Evolutionary conservation across 768 basidiomycete genomes (phyloP).

Genomic region (Hydnum rufescens): DNA sequence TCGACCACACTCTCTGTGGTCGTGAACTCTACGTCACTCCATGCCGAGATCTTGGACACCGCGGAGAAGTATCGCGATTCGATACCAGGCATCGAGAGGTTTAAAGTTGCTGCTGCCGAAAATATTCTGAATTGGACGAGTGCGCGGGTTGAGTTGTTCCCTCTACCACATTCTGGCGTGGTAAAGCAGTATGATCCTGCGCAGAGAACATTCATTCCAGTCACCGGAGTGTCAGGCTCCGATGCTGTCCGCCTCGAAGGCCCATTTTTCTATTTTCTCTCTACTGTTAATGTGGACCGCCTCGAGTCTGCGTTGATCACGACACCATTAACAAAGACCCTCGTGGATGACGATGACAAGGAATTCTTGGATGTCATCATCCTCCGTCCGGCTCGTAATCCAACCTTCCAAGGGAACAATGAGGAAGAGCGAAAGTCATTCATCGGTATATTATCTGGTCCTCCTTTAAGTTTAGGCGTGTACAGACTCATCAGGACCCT

Average conservation of each 20-base stretch:
- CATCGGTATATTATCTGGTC: neutral
- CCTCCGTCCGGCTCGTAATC: constrained; percentile 50
- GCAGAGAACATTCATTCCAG: constrained; percentile 26
- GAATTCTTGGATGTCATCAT: constrained; percentile 53
- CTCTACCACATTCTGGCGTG: constrained; percentile 15
- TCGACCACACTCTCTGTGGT: constrained; percentile 38
- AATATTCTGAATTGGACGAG: constrained; percentile 59
- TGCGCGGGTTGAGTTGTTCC: constrained; percentile 36
- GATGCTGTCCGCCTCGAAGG: constrained; percentile 36
- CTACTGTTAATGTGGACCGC: constrained; percentile 66
- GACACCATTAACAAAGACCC: constrained; percentile 34
- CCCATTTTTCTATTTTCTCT: constrained; percentile 73
- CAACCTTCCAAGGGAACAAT: constrained; percentile 16
- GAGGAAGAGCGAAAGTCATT: constrained; percentile 23
- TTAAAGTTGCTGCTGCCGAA: constrained; percentile 63
- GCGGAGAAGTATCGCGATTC: constrained; percentile 53
- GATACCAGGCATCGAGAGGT: constrained; percentile 64
- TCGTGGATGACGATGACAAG: constrained; percentile 21
- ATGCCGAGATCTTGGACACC: constrained; percentile 66
- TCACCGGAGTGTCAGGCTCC: constrained; percentile 3
- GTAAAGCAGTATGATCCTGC: constrained; percentile 45
- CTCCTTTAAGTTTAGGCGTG: too few relatives aligned
- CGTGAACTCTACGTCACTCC: constrained; percentile 69
- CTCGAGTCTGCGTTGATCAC: constrained; percentile 71
- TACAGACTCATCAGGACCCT: too few relatives aligned